These are phyloP conservation scores for Escovopsis sp. DNA, from an alignment of 2,329 filamentous ascomycete species.

Conservation along the genomic window DNA sequence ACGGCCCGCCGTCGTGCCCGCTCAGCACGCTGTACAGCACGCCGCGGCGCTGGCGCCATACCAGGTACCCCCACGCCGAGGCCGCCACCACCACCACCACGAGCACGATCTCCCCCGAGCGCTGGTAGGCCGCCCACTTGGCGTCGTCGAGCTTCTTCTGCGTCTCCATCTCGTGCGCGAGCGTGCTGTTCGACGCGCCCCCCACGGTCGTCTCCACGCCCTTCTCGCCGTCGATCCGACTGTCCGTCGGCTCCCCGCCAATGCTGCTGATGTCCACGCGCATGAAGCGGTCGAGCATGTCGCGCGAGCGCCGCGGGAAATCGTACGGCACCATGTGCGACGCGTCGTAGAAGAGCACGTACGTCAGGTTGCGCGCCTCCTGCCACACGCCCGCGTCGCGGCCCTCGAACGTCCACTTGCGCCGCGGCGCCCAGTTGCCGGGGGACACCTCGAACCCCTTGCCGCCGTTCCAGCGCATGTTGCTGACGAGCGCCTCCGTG, in stretches of 20 bases:
- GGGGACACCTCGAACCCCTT: slow-evolving; percentile 81
- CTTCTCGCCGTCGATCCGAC: slow-evolving; percentile 72
- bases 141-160: slow-evolving; percentile 63
- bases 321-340: slow-evolving; percentile 99
- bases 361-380: slow-evolving; percentile 85
- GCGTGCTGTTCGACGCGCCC: slow-evolving; percentile 39
- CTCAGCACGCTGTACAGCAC: slow-evolving; percentile 38
- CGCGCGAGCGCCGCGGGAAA: slow-evolving; percentile 67
- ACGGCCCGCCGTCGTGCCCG: slow-evolving; percentile 20
- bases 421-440: slow-evolving; percentile 80
- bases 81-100: slow-evolving; percentile 66
- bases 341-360: slow-evolving; percentile 87
- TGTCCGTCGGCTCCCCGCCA: slow-evolving; percentile 65
- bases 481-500: slow-evolving; percentile 79
- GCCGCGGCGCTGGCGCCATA: slow-evolving; percentile 46
- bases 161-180: slow-evolving; percentile 39
- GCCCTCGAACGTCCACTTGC: slow-evolving; percentile 87
- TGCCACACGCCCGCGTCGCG: slow-evolving; percentile 85
- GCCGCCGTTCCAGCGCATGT: slow-evolving; percentile 80
- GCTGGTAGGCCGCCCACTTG: slow-evolving; percentile 78
- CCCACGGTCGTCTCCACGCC: slow-evolving; percentile 64
- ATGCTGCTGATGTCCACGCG: slow-evolving; percentile 80
- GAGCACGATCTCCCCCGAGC: slow-evolving; percentile 73
- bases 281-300: slow-evolving; percentile 97
- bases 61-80: slow-evolving; percentile 55